These are phyloP conservation scores for Tricharina praecox DNA, from an alignment of 495 filamentous ascomycete genomes.

Conservation along the genomic window DNA sequence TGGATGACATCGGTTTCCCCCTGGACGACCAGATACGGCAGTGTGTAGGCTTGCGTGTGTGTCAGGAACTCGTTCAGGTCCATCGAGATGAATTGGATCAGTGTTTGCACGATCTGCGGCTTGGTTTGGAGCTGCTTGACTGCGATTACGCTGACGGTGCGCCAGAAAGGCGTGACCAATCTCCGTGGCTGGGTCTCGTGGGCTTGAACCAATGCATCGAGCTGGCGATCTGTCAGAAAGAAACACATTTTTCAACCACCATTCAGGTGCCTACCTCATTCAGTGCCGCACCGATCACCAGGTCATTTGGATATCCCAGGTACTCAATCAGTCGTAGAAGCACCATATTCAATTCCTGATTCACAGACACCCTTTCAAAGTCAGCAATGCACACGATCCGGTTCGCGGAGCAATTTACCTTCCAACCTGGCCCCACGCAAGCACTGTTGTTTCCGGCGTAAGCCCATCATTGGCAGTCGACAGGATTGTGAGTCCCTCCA, in stretches of 20 bases:
- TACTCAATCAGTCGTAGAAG: conserved; percentile 71
- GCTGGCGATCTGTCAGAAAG: too few species aligned
- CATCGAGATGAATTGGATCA: conserved; percentile 63
- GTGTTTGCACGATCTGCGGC: conserved; percentile 62
- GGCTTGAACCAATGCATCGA: conserved; percentile 47
- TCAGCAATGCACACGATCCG: too few species aligned
- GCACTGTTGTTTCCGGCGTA: conserved; percentile 65
- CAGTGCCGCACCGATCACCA: conserved; percentile 62
- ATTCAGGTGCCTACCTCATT: conserved; percentile 54
- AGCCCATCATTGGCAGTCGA: conserved; percentile 46
- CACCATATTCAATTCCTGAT: conserved; percentile 71
- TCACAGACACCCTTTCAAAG: conserved; percentile 38
- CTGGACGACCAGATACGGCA: conserved; percentile 70
- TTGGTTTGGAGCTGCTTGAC: conserved; percentile 62
- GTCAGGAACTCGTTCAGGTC: conserved; percentile 54
- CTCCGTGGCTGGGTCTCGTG: conserved; percentile 41
- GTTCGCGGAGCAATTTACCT: conserved; percentile 35
- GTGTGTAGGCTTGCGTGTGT: conserved; percentile 59
- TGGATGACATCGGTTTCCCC: conserved; percentile 62
- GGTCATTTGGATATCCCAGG: conserved; percentile 62
- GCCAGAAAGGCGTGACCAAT: conserved; percentile 75
- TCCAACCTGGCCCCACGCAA: conserved; percentile 69
- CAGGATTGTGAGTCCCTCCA: conserved; percentile 52
- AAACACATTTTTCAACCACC: too few species aligned
- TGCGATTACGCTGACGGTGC: conserved; percentile 56